A percentile compares a stretch with the other conserved stretches of the same genome.
Conservation (phyloP, 2,329 filamentous ascomycete genomes). For the Aureobasidium musti region DNA sequence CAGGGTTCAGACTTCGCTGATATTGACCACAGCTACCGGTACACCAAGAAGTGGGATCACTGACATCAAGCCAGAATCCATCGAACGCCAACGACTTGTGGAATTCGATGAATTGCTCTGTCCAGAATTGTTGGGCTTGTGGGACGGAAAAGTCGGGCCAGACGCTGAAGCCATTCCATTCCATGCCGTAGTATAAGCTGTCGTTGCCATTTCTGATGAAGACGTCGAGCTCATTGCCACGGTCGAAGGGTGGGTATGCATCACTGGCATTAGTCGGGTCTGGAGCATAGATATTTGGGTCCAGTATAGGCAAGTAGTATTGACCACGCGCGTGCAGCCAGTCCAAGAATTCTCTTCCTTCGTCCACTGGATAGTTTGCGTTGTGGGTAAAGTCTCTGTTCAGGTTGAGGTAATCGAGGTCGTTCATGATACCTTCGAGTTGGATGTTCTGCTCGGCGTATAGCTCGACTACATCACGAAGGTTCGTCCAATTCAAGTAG, state of each 20-base stretch:
- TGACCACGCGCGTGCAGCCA: conserved; percentile 54
- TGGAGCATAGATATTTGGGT: conserved; percentile 64
- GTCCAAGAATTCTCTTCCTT: conserved; percentile 52
- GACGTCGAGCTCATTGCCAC: conserved; percentile 53
- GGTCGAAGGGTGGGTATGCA: conserved; percentile 53
- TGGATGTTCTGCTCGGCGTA: conserved; percentile 56
- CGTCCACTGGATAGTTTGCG: conserved; percentile 50
- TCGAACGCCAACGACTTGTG: conserved; percentile 33
- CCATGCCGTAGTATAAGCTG: conserved; percentile 44
- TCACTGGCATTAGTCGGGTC: conserved; percentile 65
- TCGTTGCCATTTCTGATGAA: conserved; percentile 59
- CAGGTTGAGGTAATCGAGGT: conserved; percentile 56
- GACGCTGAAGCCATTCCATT: conserved; percentile 32
- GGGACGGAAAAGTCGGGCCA: conserved; percentile 33
- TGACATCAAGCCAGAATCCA: conserved; percentile 36
- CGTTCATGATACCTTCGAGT: conserved; percentile 43
- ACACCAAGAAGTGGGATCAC: conserved; percentile 32
- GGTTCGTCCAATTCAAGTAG: conserved; percentile 67
- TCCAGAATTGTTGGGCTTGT: conserved; percentile 36
- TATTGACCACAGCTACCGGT: conserved; percentile 33
- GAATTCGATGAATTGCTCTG: conserved; percentile 33
- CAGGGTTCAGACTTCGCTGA: conserved; percentile 32
- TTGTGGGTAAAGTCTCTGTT: conserved; percentile 59
- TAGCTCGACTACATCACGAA: conserved; percentile 58
- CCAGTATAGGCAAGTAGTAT: conserved; percentile 60